Evolutionary conservation across 805 yeast species (phyloP).

Genomic region (Candida yuanshanica): DNA sequence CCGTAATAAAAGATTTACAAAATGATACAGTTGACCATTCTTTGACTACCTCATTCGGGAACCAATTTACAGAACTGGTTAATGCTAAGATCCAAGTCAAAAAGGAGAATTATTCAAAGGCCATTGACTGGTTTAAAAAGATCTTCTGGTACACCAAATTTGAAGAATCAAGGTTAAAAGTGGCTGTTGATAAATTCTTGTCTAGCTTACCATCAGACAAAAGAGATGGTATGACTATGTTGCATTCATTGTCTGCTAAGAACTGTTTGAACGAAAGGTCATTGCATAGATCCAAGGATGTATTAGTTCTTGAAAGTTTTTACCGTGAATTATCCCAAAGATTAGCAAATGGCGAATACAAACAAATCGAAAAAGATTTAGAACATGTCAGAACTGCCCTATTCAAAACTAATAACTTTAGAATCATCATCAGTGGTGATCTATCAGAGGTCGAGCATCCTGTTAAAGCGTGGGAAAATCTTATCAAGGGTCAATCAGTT

Average conservation of each 20-base stretch:
- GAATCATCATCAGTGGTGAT: slow-evolving; percentile 70
- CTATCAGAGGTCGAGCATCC: slow-evolving; percentile 46
- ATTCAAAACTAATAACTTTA: slow-evolving; percentile 53
- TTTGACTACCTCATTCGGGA: slow-evolving; percentile 51
- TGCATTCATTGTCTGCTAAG: slow-evolving; percentile 56
- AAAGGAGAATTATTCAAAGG: slow-evolving; percentile 53
- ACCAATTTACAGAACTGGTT: slow-evolving; percentile 61
- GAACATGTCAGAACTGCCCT: slow-evolving; percentile 46
- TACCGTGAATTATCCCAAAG: slow-evolving; percentile 41
- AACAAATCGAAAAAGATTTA: slow-evolving; percentile 41
- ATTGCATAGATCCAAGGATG: slow-evolving; percentile 58
- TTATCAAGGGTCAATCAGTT: slow-evolving; percentile 21
- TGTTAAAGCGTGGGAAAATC: slow-evolving; percentile 48
- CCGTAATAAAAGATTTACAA: slow-evolving; percentile 68
- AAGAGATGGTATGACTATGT: slow-evolving; percentile 46
- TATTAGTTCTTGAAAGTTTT: slow-evolving; percentile 55
- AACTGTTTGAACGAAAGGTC: slow-evolving; percentile 53
- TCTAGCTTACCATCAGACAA: slow-evolving; percentile 36
- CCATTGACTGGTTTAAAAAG: slow-evolving; percentile 72
- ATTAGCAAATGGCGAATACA: slow-evolving; percentile 50
- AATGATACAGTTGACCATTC: slow-evolving; percentile 62
- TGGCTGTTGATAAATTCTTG: slow-evolving; percentile 40
- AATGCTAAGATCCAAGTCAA: slow-evolving; percentile 57
- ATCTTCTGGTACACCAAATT: slow-evolving; percentile 61
- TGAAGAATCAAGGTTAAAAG: slow-evolving; percentile 65